Evolutionary conservation across 2,329 filamentous ascomycete genomes (phyloP).

Genomic region (Fusarium mexicanum): DNA sequence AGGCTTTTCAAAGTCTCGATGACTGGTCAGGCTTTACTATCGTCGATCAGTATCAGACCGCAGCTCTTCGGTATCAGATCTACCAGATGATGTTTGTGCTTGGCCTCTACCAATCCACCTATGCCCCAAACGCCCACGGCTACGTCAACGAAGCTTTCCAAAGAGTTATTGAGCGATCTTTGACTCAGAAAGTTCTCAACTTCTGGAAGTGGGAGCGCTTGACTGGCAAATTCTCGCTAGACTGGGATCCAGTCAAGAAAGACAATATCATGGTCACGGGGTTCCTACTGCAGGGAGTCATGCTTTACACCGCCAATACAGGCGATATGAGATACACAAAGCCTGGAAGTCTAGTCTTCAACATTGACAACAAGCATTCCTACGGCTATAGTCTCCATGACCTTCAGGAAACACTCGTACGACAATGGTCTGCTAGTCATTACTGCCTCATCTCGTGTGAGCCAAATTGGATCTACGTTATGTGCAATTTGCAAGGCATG

Average conservation of each 20-base stretch:
- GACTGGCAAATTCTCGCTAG: not conserved
- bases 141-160: not conserved
- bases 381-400: not conserved
- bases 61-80: not conserved
- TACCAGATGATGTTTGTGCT: not conserved
- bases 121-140: not conserved
- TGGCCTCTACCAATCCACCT: not conserved
- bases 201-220: not conserved
- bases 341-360: not conserved
- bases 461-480: not conserved
- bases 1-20: accelerated
- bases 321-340: not conserved
- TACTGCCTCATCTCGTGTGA: not conserved
- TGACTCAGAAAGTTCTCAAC: not conserved
- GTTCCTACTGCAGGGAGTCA: not conserved
- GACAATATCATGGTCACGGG: not conserved
- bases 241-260: not conserved
- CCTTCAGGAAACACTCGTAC: not conserved
- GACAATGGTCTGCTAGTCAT: not conserved
- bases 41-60: not conserved
- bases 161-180: not conserved
- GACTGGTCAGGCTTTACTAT: not conserved
- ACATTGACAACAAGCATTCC: not conserved
- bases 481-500: not conserved
- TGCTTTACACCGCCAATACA: not conserved